Conservation (phyloP, 345 rosid species). For the Mallotus nudiflorus region DNA sequence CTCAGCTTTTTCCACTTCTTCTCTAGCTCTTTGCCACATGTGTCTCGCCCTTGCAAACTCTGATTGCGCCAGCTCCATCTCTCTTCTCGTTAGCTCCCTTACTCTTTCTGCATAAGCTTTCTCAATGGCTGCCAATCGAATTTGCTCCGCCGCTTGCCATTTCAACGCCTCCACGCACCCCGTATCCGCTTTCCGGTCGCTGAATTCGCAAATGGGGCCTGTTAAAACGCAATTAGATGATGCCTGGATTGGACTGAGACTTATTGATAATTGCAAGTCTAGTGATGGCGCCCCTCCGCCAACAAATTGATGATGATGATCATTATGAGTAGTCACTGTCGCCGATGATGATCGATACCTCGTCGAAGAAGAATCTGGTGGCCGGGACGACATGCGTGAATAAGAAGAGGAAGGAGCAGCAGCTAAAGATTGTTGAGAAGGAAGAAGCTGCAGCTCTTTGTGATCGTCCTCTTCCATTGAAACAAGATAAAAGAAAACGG, state of each 20-base stretch:
- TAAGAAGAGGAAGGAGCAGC: conserved; percentile 41
- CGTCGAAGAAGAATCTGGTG: conserved; percentile 25
- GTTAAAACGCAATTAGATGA: conserved; percentile 25
- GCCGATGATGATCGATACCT: conserved; percentile 25
- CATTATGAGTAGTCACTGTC: conserved; percentile 12
- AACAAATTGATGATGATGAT: conserved; percentile 9
- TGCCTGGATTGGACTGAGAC: conserved; percentile 54
- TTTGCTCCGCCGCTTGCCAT: conserved; percentile 95
- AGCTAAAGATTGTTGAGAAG: conserved; percentile 48
- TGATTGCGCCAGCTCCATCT: conserved; percentile 92
- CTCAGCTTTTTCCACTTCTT: conserved; percentile 81
- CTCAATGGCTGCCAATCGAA: conserved; percentile 73
- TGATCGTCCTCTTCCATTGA: conserved; percentile 61
- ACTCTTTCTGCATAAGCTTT: conserved; percentile 94
- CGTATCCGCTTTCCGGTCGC: conserved; percentile 25
- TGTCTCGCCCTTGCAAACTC: conserved; percentile 81
- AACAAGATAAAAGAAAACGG: background rate
- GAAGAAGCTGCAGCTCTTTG: conserved; percentile 80
- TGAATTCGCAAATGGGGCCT: conserved; percentile 29
- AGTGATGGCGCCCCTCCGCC: conserved; percentile 62
- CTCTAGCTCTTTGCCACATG: conserved; percentile 89
- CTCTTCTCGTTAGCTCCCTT: conserved; percentile 83
- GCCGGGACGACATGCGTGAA: conserved; percentile 21
- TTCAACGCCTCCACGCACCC: conserved; percentile 63
- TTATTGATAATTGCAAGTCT: conserved; percentile 88